Conservation (phyloP, 495 filamentous ascomycete species). For the Aspergillus nanangensis region DNA sequence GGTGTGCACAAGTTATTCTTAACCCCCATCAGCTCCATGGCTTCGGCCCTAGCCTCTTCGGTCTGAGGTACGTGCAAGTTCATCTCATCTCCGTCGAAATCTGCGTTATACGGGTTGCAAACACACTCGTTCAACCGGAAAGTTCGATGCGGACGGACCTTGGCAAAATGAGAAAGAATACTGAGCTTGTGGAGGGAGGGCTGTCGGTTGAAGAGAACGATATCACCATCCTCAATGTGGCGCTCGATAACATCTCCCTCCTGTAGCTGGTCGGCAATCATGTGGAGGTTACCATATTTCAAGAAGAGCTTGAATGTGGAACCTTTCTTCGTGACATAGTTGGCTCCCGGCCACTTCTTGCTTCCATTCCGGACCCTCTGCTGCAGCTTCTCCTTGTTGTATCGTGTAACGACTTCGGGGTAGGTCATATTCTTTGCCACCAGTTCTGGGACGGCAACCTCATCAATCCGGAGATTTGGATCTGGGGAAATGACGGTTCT, state of each 20-base stretch:
- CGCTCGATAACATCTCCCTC: slow-evolving; percentile 89
- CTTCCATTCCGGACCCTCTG: slow-evolving; percentile 67
- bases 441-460: slow-evolving; percentile 84
- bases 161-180: slow-evolving; percentile 91
- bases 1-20: slow-evolving; percentile 94
- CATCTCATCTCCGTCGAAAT: slow-evolving; percentile 99
- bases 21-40: slow-evolving; percentile 95
- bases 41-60: slow-evolving; percentile 92
- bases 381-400: slow-evolving; percentile 79
- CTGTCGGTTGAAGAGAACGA: slow-evolving; percentile 97
- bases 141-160: slow-evolving; percentile 90
- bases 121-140: slow-evolving; percentile 98
- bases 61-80: slow-evolving; percentile 98
- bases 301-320: slow-evolving; percentile 65
- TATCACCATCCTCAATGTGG: slow-evolving; percentile 92
- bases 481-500: slow-evolving; percentile 97
- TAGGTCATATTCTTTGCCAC: slow-evolving; percentile 95
- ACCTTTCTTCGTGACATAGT: slow-evolving; percentile 71
- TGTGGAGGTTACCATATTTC: slow-evolving; percentile 64
- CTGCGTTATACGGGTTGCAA: slow-evolving; percentile 96
- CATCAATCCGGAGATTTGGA: slow-evolving; percentile 87
- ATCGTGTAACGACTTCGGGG: slow-evolving; percentile 76
- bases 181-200: slow-evolving; percentile 96
- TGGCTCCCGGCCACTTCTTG: slow-evolving; percentile 80
- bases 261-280: slow-evolving; percentile 63